Percentiles rank a stretch among this genome's conserved stretches.
These are phyloP conservation scores for Tulasnella sp. DNA, from an alignment of 768 basidiomycete species.

Conservation along the genomic window DNA sequence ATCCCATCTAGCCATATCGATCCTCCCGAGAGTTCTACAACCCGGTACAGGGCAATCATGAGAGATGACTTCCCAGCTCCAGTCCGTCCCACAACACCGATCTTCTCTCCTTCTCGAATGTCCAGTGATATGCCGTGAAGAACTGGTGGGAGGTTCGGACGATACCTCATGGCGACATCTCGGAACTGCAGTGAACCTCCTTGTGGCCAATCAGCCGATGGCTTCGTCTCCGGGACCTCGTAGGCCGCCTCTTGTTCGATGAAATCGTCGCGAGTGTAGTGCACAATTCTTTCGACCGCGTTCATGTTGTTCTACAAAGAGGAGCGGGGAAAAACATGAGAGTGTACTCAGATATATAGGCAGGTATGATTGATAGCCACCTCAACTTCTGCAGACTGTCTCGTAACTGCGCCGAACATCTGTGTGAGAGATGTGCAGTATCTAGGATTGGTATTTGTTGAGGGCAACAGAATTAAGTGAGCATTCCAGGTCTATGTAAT, in stretches of 20 bases:
- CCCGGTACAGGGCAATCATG: constrained; percentile 31
- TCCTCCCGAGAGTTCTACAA: constrained; percentile 34
- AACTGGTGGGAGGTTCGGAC: constrained; percentile 61
- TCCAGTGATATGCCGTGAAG: constrained; percentile 51
- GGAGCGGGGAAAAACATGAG: not conserved
- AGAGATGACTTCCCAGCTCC: constrained; percentile 26
- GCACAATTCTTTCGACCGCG: constrained; percentile 48
- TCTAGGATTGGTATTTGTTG: not conserved
- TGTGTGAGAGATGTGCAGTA: constrained; percentile 40
- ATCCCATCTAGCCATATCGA: constrained; percentile 33
- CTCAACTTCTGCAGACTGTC: constrained; percentile 57
- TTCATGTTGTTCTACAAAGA: constrained; percentile 48
- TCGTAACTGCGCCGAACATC: constrained; percentile 42
- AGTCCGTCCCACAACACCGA: constrained; percentile 60
- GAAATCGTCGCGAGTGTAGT: constrained; percentile 42
- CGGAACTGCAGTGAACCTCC: constrained; percentile 52
- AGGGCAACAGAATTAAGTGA: too few relatives aligned
- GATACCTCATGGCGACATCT: constrained; percentile 39
- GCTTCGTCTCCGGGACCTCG: constrained; percentile 45
- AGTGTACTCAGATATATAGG: not conserved
- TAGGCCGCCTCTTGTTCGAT: constrained; percentile 57
- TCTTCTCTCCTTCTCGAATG: constrained; percentile 60
- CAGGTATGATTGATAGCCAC: constrained; percentile 25
- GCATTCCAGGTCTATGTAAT: too few relatives aligned
- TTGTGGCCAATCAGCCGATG: constrained; percentile 52